A percentile compares a stretch with the other conserved stretches of the same genome.
Conservation (phyloP, 257 asterid species). For the Solanum piurae region DNA sequence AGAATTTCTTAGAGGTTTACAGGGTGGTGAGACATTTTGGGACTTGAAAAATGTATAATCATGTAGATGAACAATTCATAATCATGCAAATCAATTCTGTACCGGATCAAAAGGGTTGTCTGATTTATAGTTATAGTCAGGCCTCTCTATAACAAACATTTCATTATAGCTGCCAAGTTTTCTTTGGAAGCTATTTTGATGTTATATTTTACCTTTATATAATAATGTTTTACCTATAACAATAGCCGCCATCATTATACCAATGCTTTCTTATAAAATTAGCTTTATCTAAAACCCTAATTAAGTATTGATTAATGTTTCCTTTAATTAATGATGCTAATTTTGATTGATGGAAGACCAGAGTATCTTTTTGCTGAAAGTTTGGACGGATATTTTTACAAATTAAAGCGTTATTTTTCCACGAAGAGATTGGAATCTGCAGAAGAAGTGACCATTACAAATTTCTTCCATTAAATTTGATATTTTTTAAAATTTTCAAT, state of each 20-base stretch:
- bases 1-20: neutral
- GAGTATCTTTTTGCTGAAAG: neutral
- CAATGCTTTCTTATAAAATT: neutral
- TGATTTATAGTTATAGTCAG: neutral
- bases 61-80: too few relatives aligned
- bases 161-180: neutral
- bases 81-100: neutral
- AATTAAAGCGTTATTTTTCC: neutral
- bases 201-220: neutral
- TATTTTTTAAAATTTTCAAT: neutral
- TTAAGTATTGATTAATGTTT: too few relatives aligned
- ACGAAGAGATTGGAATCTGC: neutral
- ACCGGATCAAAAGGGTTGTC: neutral
- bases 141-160: neutral
- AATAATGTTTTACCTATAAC: neutral
- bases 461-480: neutral
- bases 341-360: neutral
- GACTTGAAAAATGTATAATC: neutral
- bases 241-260: neutral
- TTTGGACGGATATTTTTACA: neutral
- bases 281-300: neutral
- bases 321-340: neutral
- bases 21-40: neutral
- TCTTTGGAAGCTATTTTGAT: neutral
- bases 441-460: neutral